Evolutionary conservation across 768 basidiomycete species (phyloP).

Genomic region (Collybia sordida): DNA sequence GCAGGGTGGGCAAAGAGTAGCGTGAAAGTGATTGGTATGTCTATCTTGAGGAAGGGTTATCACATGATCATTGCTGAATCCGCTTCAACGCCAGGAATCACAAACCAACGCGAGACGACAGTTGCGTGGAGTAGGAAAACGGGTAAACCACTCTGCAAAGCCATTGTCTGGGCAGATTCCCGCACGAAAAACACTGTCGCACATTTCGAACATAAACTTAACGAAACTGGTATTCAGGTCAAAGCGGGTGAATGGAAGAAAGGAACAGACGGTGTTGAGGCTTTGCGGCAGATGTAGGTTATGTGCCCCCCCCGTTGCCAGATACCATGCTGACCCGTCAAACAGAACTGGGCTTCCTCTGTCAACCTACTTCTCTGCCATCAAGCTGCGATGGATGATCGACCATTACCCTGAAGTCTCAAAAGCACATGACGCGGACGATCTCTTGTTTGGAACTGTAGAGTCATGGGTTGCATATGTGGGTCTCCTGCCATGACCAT

Average conservation of each 20-base stretch:
- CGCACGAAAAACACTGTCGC: constrained; percentile 85
- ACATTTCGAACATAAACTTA: constrained; percentile 73
- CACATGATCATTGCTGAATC: constrained; percentile 11
- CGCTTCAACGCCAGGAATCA: constrained; percentile 60
- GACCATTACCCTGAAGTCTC: constrained; percentile 78
- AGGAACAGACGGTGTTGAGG: constrained; percentile 66
- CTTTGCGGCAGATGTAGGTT: constrained; percentile 66
- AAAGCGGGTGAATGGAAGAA: constrained; percentile 63
- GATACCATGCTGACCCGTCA: constrained; percentile 2
- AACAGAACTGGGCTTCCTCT: constrained; percentile 87
- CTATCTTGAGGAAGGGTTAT: constrained; percentile 13
- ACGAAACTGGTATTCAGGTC: constrained; percentile 73
- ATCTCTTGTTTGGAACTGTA: constrained; percentile 90
- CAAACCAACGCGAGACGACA: constrained; percentile 96
- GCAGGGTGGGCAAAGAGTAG: constrained; percentile 78
- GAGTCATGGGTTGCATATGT: constrained; percentile 97
- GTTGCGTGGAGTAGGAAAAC: constrained; percentile 91
- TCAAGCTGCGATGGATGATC: constrained; percentile 97
- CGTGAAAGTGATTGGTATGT: constrained; percentile 88
- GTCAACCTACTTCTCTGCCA: constrained; percentile 97
- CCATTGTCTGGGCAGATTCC: constrained; percentile 97
- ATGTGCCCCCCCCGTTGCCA: neutral
- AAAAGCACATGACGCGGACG: constrained; percentile 76
- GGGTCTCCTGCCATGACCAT: constrained; percentile 14
- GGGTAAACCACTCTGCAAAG: constrained; percentile 83